A percentile compares a stretch with the other conserved stretches of the same genome.
These are phyloP conservation scores for Magnolia sinica DNA, from an alignment of 164 flowering plant species.

Conservation along the genomic window DNA sequence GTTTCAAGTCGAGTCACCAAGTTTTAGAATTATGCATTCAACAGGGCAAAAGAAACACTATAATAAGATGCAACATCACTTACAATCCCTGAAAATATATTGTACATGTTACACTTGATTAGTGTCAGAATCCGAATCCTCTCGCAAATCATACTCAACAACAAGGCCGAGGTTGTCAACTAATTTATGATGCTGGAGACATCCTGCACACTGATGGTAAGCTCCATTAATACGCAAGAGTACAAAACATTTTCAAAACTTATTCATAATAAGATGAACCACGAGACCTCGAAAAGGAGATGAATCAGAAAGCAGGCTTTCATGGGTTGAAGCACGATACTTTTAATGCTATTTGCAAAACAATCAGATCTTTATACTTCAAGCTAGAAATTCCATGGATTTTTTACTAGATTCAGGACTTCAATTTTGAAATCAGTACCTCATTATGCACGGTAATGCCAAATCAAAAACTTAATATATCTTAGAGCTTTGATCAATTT, in stretches of 20 bases:
- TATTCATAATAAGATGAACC: background rate
- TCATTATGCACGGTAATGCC: background rate
- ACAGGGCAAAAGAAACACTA: background rate
- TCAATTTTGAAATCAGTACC: background rate
- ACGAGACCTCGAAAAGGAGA: background rate
- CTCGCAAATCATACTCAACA: slow-evolving; percentile 77
- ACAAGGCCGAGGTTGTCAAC: slow-evolving; percentile 90
- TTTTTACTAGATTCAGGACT: background rate
- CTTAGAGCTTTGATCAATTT: no score
- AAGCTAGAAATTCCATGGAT: background rate
- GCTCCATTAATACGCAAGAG: background rate
- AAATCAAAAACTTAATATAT: background rate
- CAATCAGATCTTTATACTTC: background rate
- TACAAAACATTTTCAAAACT: no score
- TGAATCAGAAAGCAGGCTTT: background rate
- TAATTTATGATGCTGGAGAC: slow-evolving; percentile 80
- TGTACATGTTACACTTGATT: background rate
- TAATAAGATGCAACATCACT: background rate
- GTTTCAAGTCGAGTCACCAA: background rate
- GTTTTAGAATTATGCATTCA: background rate
- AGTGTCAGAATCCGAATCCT: slow-evolving; percentile 33
- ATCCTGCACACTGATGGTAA: slow-evolving; percentile 76
- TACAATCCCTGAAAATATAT: background rate
- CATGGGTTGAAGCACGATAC: background rate
- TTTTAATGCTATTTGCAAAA: no score